phyloP scores from a whole-genome alignment of 495 filamentous ascomycete genomes.

The Lophiotrema nucula region DNA sequence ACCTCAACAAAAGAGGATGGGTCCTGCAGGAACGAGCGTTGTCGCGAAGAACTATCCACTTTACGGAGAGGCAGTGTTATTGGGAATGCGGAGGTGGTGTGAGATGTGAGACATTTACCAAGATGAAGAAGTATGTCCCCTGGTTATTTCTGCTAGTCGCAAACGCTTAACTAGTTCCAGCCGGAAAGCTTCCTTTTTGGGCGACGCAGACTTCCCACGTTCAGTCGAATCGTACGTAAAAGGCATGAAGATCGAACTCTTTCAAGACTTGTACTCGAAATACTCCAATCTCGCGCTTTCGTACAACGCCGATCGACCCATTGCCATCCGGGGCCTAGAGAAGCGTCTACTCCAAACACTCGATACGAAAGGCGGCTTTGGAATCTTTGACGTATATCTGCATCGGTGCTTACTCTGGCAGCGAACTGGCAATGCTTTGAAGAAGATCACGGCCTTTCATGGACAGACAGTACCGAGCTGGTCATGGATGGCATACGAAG shows the following conservation, averaged over 20 bases:
- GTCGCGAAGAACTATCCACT: slow-evolving; percentile 46
- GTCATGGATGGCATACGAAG: slow-evolving; percentile 32
- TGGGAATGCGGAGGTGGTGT: slow-evolving; percentile 47
- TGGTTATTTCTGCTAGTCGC: neutral
- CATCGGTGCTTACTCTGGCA: slow-evolving; percentile 24
- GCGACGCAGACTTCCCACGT: slow-evolving; percentile 43
- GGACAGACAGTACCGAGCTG: neutral
- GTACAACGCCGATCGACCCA: slow-evolving; percentile 29
- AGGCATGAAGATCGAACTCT: slow-evolving; percentile 33
- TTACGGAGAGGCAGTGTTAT: slow-evolving; percentile 43
- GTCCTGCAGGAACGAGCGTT: slow-evolving; percentile 46
- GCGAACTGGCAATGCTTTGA: neutral
- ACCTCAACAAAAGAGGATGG: slow-evolving; percentile 44
- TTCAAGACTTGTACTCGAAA: slow-evolving; percentile 36
- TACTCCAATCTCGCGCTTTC: slow-evolving; percentile 42
- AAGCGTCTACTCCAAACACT: slow-evolving; percentile 34
- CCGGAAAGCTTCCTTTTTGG: slow-evolving; percentile 38
- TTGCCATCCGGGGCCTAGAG: slow-evolving; percentile 40
- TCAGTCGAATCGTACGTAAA: neutral
- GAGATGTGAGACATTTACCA: slow-evolving; percentile 40
- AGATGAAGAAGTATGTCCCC: slow-evolving; percentile 39
- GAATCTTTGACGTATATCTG: slow-evolving; percentile 16
- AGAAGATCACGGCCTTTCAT: neutral
- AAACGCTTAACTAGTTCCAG: slow-evolving; percentile 22
- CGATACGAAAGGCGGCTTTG: slow-evolving; percentile 23